Evolutionary conservation across 768 basidiomycete genomes (phyloP).

Genomic region (Cystobasidium ongulense): DNA sequence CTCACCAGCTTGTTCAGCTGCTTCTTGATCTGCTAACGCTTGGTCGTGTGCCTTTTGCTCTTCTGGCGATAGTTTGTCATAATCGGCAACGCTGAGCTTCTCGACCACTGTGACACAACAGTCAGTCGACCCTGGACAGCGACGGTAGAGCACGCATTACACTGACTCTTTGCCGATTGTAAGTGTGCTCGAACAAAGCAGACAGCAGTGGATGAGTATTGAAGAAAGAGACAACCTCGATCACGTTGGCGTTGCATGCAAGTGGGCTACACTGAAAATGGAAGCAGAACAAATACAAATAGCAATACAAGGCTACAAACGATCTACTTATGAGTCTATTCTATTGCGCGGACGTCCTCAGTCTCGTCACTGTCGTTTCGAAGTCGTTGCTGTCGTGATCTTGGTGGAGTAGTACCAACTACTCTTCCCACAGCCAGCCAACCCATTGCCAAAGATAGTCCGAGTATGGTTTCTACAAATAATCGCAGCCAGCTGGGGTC

Average conservation of each 20-base stretch:
- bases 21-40: conserved; percentile 61
- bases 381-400: neutral
- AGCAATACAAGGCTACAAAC: neutral
- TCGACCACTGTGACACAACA: neutral
- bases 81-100: conserved; percentile 44
- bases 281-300: neutral
- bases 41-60: conserved; percentile 67
- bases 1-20: conserved; percentile 75
- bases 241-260: neutral
- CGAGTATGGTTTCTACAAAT: neutral
- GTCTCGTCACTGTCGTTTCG: neutral
- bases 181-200: too few relatives aligned
- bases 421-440: conserved; percentile 3
- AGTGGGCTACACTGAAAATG: neutral
- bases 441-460: neutral
- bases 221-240: neutral
- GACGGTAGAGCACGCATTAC: too few relatives aligned
- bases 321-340: neutral
- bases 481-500: neutral
- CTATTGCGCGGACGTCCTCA: neutral
- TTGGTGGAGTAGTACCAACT: neutral
- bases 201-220: neutral
- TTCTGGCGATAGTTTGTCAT: conserved; percentile 68
- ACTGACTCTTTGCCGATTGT: neutral
- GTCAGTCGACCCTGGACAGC: neutral